Conservation (phyloP, 192 early-diverging fungal species). For the Diversispora epigaea region DNA sequence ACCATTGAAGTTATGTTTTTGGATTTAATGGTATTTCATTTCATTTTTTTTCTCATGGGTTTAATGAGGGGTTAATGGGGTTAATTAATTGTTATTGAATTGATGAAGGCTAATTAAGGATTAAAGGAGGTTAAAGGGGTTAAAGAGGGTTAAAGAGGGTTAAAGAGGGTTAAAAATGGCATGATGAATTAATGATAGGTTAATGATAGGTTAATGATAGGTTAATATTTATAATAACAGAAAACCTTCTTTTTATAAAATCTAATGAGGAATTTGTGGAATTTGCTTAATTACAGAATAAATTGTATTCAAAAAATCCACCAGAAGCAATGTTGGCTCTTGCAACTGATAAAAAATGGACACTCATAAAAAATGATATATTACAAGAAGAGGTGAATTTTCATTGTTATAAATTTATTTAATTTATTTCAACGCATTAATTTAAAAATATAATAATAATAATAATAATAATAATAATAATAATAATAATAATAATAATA, state of each 20-base stretch:
- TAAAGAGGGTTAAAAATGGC: slow-evolving; percentile 26
- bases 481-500: too few species aligned
- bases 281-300: too few species aligned
- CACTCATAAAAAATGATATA: slow-evolving; percentile 57
- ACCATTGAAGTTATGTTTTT: slow-evolving; percentile 57
- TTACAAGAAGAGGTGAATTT: slow-evolving; percentile 36
- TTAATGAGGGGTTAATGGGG: too few species aligned
- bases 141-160: slow-evolving; percentile 53
- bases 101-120: background rate
- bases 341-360: slow-evolving; percentile 56
- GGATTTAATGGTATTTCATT: slow-evolving; percentile 51
- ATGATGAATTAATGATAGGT: too few species aligned
- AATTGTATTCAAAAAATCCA: too few species aligned
- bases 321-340: slow-evolving; percentile 46
- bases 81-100: background rate
- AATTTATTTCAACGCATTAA: background rate
- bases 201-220: too few species aligned
- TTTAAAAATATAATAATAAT: background rate
- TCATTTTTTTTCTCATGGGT: too few species aligned
- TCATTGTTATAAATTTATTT: slow-evolving; percentile 3
- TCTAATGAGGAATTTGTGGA: too few species aligned
- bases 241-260: too few species aligned
- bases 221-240: too few species aligned
- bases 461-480: too few species aligned
- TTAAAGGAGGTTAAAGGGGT: slow-evolving; percentile 38